phyloP scores from a whole-genome alignment of 2,329 filamentous ascomycete genomes.

The Nothomitra cinnamomea region DNA sequence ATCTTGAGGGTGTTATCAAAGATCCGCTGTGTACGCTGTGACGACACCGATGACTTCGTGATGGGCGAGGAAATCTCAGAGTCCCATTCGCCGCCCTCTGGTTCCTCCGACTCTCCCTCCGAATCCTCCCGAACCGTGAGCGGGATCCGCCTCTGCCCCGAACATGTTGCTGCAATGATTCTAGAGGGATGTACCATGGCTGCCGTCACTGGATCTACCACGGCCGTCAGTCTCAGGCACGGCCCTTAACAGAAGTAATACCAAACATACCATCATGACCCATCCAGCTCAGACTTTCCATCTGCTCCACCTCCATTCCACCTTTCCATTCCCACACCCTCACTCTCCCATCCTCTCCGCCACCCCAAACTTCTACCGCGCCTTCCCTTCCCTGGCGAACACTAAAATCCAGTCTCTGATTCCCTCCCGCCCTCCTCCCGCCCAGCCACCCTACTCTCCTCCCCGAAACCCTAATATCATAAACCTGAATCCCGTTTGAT shows the following conservation, averaged over 20 bases:
- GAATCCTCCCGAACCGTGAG: conserved; percentile 10
- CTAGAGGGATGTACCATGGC: conserved; percentile 29
- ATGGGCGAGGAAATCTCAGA: background rate
- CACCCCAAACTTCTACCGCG: conserved; percentile 39
- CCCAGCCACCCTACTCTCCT: conserved; percentile 32
- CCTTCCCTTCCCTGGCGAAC: conserved; percentile 22
- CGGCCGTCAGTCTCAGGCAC: background rate
- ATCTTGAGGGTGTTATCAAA: conserved; percentile 24
- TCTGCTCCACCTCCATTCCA: too few relatives aligned
- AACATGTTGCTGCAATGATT: conserved; percentile 31
- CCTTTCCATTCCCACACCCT: conserved; percentile 27
- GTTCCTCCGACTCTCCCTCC: conserved; percentile 4
- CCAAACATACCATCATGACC: conserved; percentile 23
- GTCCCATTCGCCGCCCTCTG: conserved; percentile 3
- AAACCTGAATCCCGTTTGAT: conserved; percentile 37
- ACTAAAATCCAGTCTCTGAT: conserved; percentile 40
- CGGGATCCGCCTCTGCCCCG: conserved; percentile 23
- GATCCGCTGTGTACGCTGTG: background rate
- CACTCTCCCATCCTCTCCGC: conserved; percentile 37
- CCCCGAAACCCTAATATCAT: conserved; percentile 39
- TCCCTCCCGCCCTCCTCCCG: conserved; percentile 28
- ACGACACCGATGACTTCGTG: background rate
- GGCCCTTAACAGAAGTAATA: too few relatives aligned
- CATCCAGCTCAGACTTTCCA: too few relatives aligned
- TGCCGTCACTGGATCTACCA: conserved; percentile 28